Evolutionary conservation across 768 basidiomycete genomes (phyloP).

Genomic region (Lentinula sp.): DNA sequence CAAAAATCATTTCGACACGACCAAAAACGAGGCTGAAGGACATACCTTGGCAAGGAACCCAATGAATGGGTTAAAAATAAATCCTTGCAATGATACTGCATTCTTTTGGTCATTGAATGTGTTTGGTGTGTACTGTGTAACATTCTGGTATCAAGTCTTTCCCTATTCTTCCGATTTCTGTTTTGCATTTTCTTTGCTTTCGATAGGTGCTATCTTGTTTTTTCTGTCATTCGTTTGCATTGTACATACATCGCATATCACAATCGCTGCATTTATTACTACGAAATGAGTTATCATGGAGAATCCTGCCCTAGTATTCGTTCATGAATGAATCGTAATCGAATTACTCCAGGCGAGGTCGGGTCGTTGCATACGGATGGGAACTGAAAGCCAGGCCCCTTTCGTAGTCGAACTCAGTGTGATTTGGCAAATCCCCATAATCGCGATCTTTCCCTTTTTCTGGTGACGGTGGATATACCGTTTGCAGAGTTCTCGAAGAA

Average conservation of each 20-base stretch:
- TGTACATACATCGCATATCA: background rate
- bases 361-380: background rate
- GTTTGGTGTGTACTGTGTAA: background rate
- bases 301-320: background rate
- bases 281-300: background rate
- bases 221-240: background rate
- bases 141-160: background rate
- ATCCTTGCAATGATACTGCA: background rate
- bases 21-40: background rate
- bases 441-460: background rate
- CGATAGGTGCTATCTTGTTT: background rate
- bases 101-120: background rate
- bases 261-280: background rate
- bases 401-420: background rate
- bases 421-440: background rate
- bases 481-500: background rate
- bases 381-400: background rate
- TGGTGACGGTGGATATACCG: background rate
- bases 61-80: background rate
- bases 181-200: background rate
- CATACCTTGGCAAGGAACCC: background rate
- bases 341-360: background rate
- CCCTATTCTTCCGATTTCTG: background rate
- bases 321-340: background rate
- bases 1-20: background rate